Evolutionary conservation across 768 basidiomycete species (phyloP).

Genomic region (Lactarius hatsudake): DNA sequence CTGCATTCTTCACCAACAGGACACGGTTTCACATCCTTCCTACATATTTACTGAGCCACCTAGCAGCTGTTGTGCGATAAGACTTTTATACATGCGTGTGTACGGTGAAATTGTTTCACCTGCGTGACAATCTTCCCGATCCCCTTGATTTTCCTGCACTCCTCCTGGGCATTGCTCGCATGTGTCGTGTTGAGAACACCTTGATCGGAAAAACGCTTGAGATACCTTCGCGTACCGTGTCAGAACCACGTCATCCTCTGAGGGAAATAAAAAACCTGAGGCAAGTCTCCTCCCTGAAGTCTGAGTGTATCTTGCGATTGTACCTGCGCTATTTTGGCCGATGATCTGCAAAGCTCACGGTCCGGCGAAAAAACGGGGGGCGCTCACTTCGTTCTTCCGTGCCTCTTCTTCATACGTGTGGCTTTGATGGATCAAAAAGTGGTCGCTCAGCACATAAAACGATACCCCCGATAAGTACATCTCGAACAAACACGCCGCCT

Average conservation of each 20-base stretch:
- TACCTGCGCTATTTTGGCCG: slow-evolving; percentile 52
- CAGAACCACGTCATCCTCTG: neutral
- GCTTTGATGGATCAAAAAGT: slow-evolving; percentile 87
- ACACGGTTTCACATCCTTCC: slow-evolving; percentile 1
- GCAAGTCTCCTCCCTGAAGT: slow-evolving; percentile 78
- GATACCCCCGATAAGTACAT: slow-evolving; percentile 86
- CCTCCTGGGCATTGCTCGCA: slow-evolving; percentile 22
- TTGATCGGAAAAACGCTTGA: slow-evolving; percentile 22
- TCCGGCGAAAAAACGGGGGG: neutral
- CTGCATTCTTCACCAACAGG: slow-evolving; percentile 11
- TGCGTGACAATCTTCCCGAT: slow-evolving; percentile 27
- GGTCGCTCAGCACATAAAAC: slow-evolving; percentile 80
- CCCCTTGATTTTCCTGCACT: slow-evolving; percentile 26
- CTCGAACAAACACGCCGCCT: slow-evolving; percentile 88
- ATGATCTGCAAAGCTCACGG: slow-evolving; percentile 1
- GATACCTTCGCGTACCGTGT: slow-evolving; percentile 17
- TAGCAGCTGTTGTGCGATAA: slow-evolving; percentile 16
- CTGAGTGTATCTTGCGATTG: slow-evolving; percentile 73
- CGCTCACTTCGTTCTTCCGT: slow-evolving; percentile 61
- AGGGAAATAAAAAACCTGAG: slow-evolving; percentile 42
- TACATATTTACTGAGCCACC: slow-evolving; percentile 12
- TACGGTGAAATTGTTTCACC: slow-evolving; percentile 9
- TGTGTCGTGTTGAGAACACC: slow-evolving; percentile 25
- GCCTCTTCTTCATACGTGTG: slow-evolving; percentile 77
- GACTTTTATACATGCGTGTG: neutral